These are phyloP conservation scores for Tricholoma terreum DNA, from an alignment of 768 basidiomycete genomes.

Conservation along the genomic window DNA sequence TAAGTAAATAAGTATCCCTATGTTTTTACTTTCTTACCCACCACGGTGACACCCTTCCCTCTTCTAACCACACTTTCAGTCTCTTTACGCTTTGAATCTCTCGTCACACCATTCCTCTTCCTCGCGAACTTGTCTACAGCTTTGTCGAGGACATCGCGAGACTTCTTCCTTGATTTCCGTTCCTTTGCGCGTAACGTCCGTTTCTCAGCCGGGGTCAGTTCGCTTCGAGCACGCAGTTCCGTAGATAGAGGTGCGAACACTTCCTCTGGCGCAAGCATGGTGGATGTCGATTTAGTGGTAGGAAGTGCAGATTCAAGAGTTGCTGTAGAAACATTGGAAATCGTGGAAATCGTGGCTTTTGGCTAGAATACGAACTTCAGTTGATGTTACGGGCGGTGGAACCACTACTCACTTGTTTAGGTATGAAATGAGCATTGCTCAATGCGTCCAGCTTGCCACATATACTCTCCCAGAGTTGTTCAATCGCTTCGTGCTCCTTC, in stretches of 20 bases:
- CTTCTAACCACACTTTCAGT: slow-evolving; percentile 80
- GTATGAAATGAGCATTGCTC: slow-evolving; percentile 93
- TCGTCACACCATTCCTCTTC: slow-evolving; percentile 50
- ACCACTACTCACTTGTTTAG: slow-evolving; percentile 70
- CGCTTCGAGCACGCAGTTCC: slow-evolving; percentile 63
- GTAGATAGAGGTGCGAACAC: slow-evolving; percentile 62
- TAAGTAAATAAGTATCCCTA: not conserved
- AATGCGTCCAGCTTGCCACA: slow-evolving; percentile 89
- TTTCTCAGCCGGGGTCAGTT: slow-evolving; percentile 86
- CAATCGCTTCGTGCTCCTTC: slow-evolving; percentile 88
- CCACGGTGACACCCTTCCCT: slow-evolving; percentile 83
- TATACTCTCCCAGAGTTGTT: slow-evolving; percentile 79
- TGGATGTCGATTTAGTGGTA: slow-evolving; percentile 67
- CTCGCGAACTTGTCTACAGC: slow-evolving; percentile 63
- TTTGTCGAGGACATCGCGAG: slow-evolving; percentile 62
- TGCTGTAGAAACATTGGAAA: slow-evolving; percentile 79
- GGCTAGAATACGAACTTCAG: slow-evolving; percentile 49
- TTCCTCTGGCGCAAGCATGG: slow-evolving; percentile 93
- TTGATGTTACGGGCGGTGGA: not conserved
- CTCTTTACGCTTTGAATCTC: slow-evolving; percentile 70
- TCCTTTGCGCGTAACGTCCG: slow-evolving; percentile 63
- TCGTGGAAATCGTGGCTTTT: slow-evolving; percentile 79
- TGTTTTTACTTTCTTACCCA: slow-evolving; percentile 57
- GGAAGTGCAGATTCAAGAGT: slow-evolving; percentile 90
- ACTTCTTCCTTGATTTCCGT: slow-evolving; percentile 67